A percentile compares a stretch with the other conserved stretches of the same genome.
These are phyloP conservation scores for Penicillium thymicola DNA, from an alignment of 2,329 filamentous ascomycete species.

Conservation along the genomic window DNA sequence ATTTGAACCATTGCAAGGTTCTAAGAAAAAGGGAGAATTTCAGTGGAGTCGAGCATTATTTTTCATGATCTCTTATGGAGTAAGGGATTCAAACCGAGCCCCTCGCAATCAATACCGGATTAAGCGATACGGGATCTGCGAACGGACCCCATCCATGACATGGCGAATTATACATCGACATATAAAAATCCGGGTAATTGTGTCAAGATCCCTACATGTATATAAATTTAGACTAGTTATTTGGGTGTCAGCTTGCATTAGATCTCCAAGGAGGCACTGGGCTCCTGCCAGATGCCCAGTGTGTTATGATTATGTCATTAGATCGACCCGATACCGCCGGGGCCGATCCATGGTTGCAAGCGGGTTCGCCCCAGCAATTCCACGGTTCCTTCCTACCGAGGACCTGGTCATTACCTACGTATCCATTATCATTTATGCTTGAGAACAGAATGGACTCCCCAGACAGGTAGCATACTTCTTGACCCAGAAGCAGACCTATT, in stretches of 20 bases:
- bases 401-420: no score
- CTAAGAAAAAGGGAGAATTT: not conserved
- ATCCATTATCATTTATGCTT: no score
- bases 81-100: not conserved
- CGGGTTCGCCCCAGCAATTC: no score
- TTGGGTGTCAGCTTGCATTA: not conserved
- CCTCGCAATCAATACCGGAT: not conserved
- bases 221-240: not conserved
- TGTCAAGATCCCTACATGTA: no score
- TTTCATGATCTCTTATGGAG: not conserved
- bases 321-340: no score
- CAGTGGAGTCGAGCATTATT: not conserved
- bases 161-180: not conserved
- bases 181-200: not conserved
- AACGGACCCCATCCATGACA: not conserved
- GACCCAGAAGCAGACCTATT: no score
- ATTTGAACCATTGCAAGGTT: not conserved
- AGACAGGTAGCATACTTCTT: no score
- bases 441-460: not conserved
- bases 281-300: no score
- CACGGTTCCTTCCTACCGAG: no score
- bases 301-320: no score
- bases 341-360: no score
- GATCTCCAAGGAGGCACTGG: no score
- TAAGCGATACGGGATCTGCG: not conserved